Percentiles rank a stretch among this genome's conserved stretches.
Conservation (phyloP, 139 green algal genomes). For the Chlorella sp. region DNA sequence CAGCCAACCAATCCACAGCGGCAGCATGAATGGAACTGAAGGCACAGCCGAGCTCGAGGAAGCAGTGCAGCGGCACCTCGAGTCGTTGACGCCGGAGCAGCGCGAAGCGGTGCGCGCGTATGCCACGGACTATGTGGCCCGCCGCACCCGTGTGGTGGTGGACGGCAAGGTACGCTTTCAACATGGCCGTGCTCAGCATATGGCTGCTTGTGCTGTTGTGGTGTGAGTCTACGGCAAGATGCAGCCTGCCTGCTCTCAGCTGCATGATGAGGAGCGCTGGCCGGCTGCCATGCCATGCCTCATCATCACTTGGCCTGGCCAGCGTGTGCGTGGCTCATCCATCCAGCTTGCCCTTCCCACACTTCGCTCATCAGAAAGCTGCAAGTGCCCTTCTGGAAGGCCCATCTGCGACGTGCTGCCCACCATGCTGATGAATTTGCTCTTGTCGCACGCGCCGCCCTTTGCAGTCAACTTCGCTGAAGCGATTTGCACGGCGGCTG, state of each 20-base stretch:
- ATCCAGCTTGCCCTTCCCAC: no score
- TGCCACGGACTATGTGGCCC: background rate
- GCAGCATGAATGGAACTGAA: background rate
- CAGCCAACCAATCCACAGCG: background rate
- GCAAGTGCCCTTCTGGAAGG: no score
- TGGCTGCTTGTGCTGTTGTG: no score
- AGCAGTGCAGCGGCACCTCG: background rate
- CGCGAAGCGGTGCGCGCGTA: background rate
- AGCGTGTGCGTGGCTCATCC: no score
- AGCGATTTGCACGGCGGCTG: background rate
- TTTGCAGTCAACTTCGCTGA: slow-evolving; percentile 1
- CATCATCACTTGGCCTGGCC: no score
- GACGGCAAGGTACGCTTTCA: slow-evolving; percentile 4
- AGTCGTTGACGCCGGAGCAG: slow-evolving; percentile 10
- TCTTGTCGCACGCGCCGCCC: no score
- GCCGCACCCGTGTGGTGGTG: background rate
- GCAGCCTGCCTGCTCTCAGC: background rate
- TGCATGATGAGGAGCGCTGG: no score
- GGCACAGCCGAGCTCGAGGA: background rate
- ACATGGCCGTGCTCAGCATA: background rate
- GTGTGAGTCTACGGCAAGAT: no score
- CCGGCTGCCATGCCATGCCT: no score
- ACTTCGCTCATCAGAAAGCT: no score
- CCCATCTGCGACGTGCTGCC: no score
- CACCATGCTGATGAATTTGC: no score